Conservation (phyloP, 768 basidiomycete genomes). For the Neoboletus subvelutipes region DNA sequence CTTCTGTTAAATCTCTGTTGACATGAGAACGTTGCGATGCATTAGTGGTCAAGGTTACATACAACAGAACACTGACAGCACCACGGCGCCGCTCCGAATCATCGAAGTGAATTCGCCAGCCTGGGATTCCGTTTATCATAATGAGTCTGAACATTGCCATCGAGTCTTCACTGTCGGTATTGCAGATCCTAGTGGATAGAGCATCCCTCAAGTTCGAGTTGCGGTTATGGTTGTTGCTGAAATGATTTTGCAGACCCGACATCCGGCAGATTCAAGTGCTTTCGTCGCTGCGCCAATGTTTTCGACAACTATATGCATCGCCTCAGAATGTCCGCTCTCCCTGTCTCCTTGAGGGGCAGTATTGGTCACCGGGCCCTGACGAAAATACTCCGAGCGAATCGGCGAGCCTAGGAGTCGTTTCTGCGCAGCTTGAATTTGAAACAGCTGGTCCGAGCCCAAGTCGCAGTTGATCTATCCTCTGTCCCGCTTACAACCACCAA, state of each 20-base stretch:
- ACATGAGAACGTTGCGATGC: background rate
- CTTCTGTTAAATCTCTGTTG: background rate
- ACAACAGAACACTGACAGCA: background rate
- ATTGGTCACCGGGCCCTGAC: background rate
- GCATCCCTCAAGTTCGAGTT: background rate
- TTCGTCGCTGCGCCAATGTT: slow-evolving; percentile 78
- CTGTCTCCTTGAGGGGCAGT: background rate
- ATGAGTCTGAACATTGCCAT: too few species aligned
- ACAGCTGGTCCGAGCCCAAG: background rate
- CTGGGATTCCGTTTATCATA: too few species aligned
- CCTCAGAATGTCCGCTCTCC: slow-evolving; percentile 89
- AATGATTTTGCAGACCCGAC: slow-evolving; percentile 47
- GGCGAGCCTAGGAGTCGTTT: background rate
- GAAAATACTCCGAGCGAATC: background rate
- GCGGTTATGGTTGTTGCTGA: slow-evolving; percentile 10
- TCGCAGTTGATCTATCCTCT: background rate
- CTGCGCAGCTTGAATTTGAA: background rate
- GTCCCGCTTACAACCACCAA: background rate
- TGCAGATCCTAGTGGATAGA: slow-evolving; percentile 79
- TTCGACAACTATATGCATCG: slow-evolving; percentile 95
- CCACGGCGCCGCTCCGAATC: too few species aligned
- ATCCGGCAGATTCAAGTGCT: slow-evolving; percentile 82
- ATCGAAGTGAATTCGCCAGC: slow-evolving; percentile 28
- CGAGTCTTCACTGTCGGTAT: slow-evolving; percentile 69
- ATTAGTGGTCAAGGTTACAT: background rate